Conservation (phyloP, 495 filamentous ascomycete species). For the Penicillium egyptiacum region DNA sequence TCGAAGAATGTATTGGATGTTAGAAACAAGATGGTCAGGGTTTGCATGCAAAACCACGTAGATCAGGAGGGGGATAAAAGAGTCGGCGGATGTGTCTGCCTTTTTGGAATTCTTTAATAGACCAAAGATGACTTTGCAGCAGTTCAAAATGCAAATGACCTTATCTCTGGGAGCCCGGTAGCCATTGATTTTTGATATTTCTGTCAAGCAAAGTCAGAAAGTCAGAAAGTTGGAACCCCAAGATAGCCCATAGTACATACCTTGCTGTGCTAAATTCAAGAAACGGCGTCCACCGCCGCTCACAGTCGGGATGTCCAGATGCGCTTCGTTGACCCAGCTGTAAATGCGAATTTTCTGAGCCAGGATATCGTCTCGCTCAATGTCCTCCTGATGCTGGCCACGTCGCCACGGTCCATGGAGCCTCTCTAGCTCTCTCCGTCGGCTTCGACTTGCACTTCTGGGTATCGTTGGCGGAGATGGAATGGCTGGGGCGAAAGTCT, state of each 20-base stretch:
- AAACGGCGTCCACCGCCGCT: constrained; percentile 84
- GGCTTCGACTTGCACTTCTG: constrained; percentile 60
- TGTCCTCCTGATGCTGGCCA: constrained; percentile 97
- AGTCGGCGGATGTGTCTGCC: constrained; percentile 86
- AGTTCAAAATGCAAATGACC: constrained; percentile 96
- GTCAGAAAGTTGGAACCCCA: background rate
- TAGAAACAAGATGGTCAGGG: constrained; percentile 92
- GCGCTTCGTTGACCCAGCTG: constrained; percentile 88
- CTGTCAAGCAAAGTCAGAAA: constrained; percentile 45
- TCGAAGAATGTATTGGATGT: constrained; percentile 95
- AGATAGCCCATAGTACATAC: constrained; percentile 38
- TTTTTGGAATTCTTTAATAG: constrained; percentile 86
- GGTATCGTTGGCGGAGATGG: constrained; percentile 73
- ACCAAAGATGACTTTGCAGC: constrained; percentile 99
- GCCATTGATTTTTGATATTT: constrained; percentile 90
- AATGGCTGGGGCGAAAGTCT: constrained; percentile 95
- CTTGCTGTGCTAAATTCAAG: constrained; percentile 83
- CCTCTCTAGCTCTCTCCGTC: constrained; percentile 64
- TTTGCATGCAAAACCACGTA: constrained; percentile 94
- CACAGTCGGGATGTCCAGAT: constrained; percentile 90
- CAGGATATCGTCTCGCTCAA: constrained; percentile 91
- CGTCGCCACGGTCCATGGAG: constrained; percentile 76
- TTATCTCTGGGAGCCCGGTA: constrained; percentile 97
- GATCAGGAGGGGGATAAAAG: constrained; percentile 93
- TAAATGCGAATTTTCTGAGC: constrained; percentile 97